A percentile compares a stretch with the other conserved stretches of the same genome.
phyloP scores from a whole-genome alignment of 1,284 basidiomycete species.

The Austropuccinia psidii region DNA sequence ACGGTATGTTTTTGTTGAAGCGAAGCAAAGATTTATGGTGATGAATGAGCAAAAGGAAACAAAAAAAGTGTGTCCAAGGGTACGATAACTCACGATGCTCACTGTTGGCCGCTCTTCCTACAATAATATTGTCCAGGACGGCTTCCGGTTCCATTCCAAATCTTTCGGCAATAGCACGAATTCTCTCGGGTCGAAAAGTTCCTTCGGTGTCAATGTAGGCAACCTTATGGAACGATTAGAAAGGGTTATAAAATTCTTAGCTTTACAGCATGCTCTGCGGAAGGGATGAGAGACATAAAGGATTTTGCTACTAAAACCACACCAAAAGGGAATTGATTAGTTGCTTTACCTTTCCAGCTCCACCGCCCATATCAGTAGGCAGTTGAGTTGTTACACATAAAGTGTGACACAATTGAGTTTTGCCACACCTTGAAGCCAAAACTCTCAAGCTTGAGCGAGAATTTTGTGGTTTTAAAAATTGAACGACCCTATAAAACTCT shows the following conservation, averaged over 20 bases:
- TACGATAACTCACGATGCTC: not conserved
- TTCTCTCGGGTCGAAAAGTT: conserved; percentile 85
- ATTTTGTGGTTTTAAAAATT: not conserved
- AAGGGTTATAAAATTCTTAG: not conserved
- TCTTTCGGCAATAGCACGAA: conserved; percentile 76
- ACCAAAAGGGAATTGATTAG: no score
- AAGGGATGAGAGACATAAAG: not conserved
- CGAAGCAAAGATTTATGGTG: not conserved
- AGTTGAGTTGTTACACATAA: conserved; percentile 81
- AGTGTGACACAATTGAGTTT: conserved; percentile 86
- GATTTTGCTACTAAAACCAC: not conserved
- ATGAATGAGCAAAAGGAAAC: not conserved
- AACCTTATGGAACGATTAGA: conserved; percentile 49
- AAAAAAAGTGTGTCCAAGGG: not conserved
- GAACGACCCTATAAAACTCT: conserved; percentile 37
- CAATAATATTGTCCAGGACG: conserved; percentile 76
- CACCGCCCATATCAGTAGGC: conserved; percentile 79
- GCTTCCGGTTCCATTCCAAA: conserved; percentile 79
- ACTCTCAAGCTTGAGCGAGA: not conserved
- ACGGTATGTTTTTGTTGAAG: not conserved
- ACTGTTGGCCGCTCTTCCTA: conserved; percentile 44
- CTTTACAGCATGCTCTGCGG: not conserved
- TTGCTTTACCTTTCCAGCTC: conserved; percentile 67
- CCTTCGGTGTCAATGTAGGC: conserved; percentile 90
- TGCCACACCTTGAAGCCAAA: conserved; percentile 63